These are phyloP conservation scores for Acacia acuminata DNA, from an alignment of 306 rosid species.

Conservation along the genomic window DNA sequence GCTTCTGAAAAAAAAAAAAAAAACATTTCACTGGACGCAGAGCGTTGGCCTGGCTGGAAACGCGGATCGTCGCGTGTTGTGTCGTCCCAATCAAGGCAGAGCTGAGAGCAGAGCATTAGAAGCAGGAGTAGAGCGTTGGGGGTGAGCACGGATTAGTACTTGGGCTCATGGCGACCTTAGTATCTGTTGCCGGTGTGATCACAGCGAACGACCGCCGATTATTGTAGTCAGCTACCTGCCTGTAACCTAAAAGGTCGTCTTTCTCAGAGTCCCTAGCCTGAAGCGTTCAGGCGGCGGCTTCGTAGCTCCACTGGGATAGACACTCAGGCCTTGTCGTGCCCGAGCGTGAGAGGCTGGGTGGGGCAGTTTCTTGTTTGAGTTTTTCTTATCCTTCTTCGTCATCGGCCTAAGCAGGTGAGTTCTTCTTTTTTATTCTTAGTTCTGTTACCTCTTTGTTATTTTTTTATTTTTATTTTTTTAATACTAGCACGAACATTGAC, in stretches of 20 bases:
- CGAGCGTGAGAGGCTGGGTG: not conserved
- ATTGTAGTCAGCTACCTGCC: not conserved
- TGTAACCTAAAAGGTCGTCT: not conserved
- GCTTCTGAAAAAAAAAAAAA: too few relatives aligned
- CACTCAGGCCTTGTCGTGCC: not conserved
- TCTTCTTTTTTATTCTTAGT: not conserved
- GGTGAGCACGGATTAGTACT: constrained; percentile 14
- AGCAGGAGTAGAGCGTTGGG: not conserved
- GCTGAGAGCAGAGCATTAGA: too few relatives aligned
- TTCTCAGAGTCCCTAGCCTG: not conserved
- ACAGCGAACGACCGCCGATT: constrained; percentile 60
- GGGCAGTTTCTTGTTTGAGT: not conserved
- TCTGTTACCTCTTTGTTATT: not conserved
- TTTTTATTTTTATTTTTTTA: too few relatives aligned
- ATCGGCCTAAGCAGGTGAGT: not conserved
- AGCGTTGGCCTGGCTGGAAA: too few relatives aligned
- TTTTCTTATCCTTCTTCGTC: not conserved
- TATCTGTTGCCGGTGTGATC: constrained; percentile 46
- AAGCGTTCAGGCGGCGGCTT: not conserved
- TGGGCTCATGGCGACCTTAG: constrained; percentile 49
- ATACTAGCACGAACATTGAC: not conserved
- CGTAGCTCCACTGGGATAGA: not conserved
- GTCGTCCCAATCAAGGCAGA: too few relatives aligned
- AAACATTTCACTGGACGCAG: too few relatives aligned
- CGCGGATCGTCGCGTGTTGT: too few relatives aligned